Percentiles rank a stretch among this genome's conserved stretches.
Evolutionary conservation across 2,329 filamentous ascomycete genomes (phyloP).

Genomic region (Pseudogymnoascus sp.): DNA sequence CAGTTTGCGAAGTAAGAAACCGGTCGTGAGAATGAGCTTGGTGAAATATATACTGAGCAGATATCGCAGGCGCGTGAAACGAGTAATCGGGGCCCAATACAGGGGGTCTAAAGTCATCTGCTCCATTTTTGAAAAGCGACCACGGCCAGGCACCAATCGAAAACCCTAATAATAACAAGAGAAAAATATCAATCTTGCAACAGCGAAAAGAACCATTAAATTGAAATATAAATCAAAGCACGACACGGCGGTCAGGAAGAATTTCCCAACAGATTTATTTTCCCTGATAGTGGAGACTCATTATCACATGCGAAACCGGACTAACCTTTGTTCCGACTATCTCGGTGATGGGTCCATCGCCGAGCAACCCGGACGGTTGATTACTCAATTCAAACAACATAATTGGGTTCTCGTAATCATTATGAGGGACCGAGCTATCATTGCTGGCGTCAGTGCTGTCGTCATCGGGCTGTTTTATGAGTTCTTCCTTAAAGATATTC

Average conservation of each 20-base stretch:
- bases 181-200: neutral
- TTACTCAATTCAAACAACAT: neutral
- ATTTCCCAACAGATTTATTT: constrained; percentile 5
- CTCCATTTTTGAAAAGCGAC: neutral
- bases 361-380: neutral
- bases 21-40: neutral
- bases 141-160: neutral
- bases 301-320: constrained; percentile 6
- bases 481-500: constrained; percentile 24
- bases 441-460: constrained; percentile 10
- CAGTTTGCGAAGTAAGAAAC: neutral
- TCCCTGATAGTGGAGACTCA: neutral
- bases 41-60: constrained; percentile 1
- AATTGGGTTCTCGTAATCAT: neutral
- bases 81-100: constrained; percentile 1
- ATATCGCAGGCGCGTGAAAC: neutral
- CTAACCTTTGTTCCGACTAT: neutral
- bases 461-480: constrained; percentile 27
- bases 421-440: neutral
- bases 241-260: neutral
- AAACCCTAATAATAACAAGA: neutral
- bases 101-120: neutral
- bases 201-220: neutral
- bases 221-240: neutral
- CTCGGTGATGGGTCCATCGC: neutral